These are phyloP conservation scores for Mucor saturninus DNA, from an alignment of 371 early-diverging fungal species.

Conservation along the genomic window DNA sequence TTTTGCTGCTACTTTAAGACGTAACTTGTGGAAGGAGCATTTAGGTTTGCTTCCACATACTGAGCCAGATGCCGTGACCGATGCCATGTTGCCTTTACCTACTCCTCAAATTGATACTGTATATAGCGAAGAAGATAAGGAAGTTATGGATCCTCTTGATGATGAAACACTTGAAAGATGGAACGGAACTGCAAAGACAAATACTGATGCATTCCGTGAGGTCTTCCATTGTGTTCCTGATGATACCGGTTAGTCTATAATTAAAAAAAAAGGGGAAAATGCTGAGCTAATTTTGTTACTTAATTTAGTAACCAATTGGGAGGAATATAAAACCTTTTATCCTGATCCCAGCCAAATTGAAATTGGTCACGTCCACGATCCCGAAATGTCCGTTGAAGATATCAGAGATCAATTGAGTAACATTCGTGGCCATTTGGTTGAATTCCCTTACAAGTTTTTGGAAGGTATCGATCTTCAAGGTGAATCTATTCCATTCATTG, in stretches of 20 bases:
- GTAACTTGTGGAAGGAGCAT: constrained; percentile 85
- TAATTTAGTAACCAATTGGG: constrained; percentile 61
- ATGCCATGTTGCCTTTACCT: constrained; percentile 58
- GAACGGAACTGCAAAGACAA: constrained; percentile 59
- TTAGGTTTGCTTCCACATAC: constrained; percentile 68
- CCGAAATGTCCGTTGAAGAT: constrained; percentile 49
- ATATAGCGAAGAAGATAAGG: constrained; percentile 42
- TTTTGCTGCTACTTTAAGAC: constrained; percentile 79
- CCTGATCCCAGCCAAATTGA: constrained; percentile 47
- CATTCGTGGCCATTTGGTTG: constrained; percentile 73
- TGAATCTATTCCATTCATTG: constrained; percentile 48
- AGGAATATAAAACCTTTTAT: constrained; percentile 70
- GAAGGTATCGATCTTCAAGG: constrained; percentile 57
- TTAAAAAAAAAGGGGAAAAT: neutral
- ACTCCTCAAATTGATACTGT: constrained; percentile 41
- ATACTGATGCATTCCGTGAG: constrained; percentile 69
- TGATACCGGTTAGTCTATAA: constrained; percentile 51
- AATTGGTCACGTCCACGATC: constrained; percentile 50
- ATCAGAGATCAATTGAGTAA: constrained; percentile 52
- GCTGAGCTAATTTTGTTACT: constrained; percentile 12
- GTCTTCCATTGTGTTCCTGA: constrained; percentile 84
- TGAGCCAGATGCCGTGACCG: constrained; percentile 51
- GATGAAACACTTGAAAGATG: constrained; percentile 59
- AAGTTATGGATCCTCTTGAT: constrained; percentile 66
- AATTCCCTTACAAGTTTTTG: constrained; percentile 79